Base-by-base conservation (phyloP, 371 early-diverging fungal genomes). In the Mortierella sp. region DNA sequence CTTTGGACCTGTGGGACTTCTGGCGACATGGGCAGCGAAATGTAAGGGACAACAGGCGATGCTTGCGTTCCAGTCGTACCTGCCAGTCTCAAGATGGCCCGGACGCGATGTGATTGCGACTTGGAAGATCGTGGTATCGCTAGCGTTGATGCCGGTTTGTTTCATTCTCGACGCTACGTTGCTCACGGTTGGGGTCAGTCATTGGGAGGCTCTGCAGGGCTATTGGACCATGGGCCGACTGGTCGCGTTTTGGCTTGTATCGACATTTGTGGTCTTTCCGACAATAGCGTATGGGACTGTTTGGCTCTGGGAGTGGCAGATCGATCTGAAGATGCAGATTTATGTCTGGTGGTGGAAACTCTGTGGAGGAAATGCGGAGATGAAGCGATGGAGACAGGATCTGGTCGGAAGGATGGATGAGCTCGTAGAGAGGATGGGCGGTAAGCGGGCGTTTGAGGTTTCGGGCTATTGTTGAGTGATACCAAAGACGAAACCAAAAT, bases 71-170 rank as follows among this genome's bases (percentile, higher is more conserved):
- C 79, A 80, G 27, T 69, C 70, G 8, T 79, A 79, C 30, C 62
- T 80, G 8, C 79, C 81, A 6, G 75, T 80, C 21, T 70, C 81
- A 23, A 47, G 81, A 46, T 80, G 81, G 81, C 81, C 81, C 12
- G 81, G 81, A 30, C 75, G 81, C 15, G 79, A 80, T 61, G 70
- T 80, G 39, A 80, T 80, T 60, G 81, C 81, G 39, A 80, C 81
- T 2, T 80, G 81, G 81, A 80, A 80, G 68, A 80, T 80, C 47
- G 57, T 80, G 14, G 67, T 73, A 17, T 73, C 69, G 0, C 41
- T 75, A 43, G 76, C 76, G 3, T 34, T 75, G 65, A 75, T 64
- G 70, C 76, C 76, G 0, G 37, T 75, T 4, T 75, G 76, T 28
- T 75, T 75, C 32, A 59, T 75, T 24, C 32, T 69, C 19, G 64